A percentile compares a stretch with the other conserved stretches of the same genome.
Evolutionary conservation across 2,329 filamentous ascomycete genomes (phyloP).

Genomic region (Achaetomium macrosporum): DNA sequence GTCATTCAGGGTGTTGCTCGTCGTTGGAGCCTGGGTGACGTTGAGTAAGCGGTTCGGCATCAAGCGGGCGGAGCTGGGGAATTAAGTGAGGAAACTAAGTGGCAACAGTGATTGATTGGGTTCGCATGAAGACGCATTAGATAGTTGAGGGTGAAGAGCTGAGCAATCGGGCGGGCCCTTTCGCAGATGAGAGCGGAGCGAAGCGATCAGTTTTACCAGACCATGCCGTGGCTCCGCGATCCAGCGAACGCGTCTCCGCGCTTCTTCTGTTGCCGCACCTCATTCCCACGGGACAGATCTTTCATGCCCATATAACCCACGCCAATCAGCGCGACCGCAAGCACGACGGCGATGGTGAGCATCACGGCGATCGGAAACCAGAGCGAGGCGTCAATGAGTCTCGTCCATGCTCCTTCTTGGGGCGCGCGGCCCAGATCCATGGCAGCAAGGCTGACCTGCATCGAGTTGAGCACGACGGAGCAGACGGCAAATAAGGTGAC

Average conservation of each 20-base stretch:
- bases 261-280: constrained; percentile 18
- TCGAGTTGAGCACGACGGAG: constrained; percentile 27
- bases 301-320: constrained; percentile 22
- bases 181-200: neutral
- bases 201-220: constrained; percentile 16
- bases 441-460: constrained; percentile 27
- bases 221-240: constrained; percentile 21
- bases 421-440: constrained; percentile 9
- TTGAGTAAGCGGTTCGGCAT: constrained; percentile 39
- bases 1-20: constrained; percentile 34
- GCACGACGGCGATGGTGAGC: constrained; percentile 19
- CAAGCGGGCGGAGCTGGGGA: constrained; percentile 25
- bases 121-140: neutral
- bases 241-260: constrained; percentile 11
- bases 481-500: constrained; percentile 27
- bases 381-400: constrained; percentile 20
- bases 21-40: constrained; percentile 40
- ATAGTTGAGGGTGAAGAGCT: neutral
- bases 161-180: neutral
- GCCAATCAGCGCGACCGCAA: constrained; percentile 10
- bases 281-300: constrained; percentile 19
- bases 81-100: neutral
- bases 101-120: neutral
- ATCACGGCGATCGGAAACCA: constrained; percentile 25
- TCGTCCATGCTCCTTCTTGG: constrained; percentile 12